Evolutionary conservation across 805 yeast species (phyloP), one percentile per base, ranked within the genome.

Genomic region (Wickerhamiella cacticola): DNA sequence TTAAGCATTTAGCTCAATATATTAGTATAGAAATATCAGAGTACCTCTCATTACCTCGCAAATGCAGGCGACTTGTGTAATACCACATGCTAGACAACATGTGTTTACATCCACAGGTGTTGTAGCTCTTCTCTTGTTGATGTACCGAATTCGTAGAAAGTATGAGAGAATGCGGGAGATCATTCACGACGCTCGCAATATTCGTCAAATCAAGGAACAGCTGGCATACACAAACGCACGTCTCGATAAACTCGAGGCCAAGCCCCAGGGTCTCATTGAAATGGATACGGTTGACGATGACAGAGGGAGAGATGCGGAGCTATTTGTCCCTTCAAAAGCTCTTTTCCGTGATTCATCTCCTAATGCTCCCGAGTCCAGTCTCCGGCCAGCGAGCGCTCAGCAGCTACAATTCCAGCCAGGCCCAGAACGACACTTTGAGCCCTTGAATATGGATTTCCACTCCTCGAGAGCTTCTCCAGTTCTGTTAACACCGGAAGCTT

Each of bases 241-340:
- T 6, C 42, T 39, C 12, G 23, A 21, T 7, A 22, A 39, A n/a
- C 42, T 39, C 19, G 42, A 39, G 24, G 28, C 42, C 29, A 9
- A 3, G 28, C 31, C 31, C 9, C 19, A 13, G 8, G 42, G 15
- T 24, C 19, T 39, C 18, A 39, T 39, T 39, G 12, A 8, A 6
- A 39, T 39, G 42, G 42, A 39, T 9, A 39, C 42, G 5, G 13
- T 39, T 3, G 28, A 21, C 12, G 15, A 39, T 12, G 29, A 26
- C 29, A n/a, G n/a, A 4, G 4, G 36, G 19, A 18, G 36, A 5
- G 36, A 31, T 5, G 19, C 9, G 19, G 19, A 31, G 10, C 36
- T 15, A 9, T 31, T 31, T 15, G 36, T 31, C 3, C 36, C 36
- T 19, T 15, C 36, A 3, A 9, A 31, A 19, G 36, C 36, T 15